Conservation (phyloP, 1,284 basidiomycete species). For the Sanghuangporus weigelae region DNA sequence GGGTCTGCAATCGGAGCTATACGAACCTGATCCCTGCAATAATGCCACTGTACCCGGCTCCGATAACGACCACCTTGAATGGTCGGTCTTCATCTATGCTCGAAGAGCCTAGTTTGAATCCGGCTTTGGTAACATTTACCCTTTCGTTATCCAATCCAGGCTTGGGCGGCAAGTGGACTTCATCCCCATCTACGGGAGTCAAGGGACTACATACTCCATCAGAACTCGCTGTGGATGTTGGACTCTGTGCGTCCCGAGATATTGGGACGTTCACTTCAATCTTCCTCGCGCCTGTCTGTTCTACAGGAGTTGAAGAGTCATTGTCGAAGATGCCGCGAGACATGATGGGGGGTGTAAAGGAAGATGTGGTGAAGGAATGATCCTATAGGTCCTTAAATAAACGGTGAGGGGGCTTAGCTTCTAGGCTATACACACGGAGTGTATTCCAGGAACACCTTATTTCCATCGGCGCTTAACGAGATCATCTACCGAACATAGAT, state of each 20-base stretch:
- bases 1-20: background rate
- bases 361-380: background rate
- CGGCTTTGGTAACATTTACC: background rate
- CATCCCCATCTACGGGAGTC: background rate
- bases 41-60: conserved; percentile 26
- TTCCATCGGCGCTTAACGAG: no score
- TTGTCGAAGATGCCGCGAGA: background rate
- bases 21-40: conserved; percentile 23
- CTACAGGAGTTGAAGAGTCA: background rate
- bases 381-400: background rate
- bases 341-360: background rate
- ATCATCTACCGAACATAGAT: no score
- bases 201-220: background rate
- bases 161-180: background rate
- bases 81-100: conserved; percentile 19
- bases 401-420: no score
- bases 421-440: no score
- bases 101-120: conserved; percentile 22
- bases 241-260: background rate
- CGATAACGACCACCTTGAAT: conserved; percentile 22
- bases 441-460: no score
- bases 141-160: background rate
- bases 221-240: background rate
- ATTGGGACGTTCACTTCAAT: no score
- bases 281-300: background rate